Evolutionary conservation across 305 asterid genomes (phyloP), one percentile per base, ranked within the genome.

Genomic region (Solanum hybrid): DNA sequence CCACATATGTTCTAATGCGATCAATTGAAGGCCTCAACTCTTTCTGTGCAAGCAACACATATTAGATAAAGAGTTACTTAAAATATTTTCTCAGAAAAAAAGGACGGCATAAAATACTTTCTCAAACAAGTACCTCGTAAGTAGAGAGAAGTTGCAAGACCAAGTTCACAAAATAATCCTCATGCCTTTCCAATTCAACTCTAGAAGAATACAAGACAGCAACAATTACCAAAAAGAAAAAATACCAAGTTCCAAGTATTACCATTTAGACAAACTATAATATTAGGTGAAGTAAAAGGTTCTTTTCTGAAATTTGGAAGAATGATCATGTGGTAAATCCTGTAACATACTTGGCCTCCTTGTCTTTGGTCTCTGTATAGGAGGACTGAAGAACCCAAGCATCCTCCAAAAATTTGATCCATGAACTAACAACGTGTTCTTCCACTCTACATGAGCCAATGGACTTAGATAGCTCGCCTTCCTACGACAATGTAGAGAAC

Each of bases 391-490:
- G 97, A 82, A 94, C 93, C 99, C 99, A 96, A 29, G 99, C 94
- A 92, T 96, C 98, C 89, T 97, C 99, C 96, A 95, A 91, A 93
- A 97, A 97, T 89, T 95, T 96, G 92, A 93, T 96, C 98, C 98
- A 97, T 22, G 98, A 93, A 89, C 94, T 91, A 88, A 96, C 93
- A 90, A 96, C 95, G 88, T 93, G 92, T 67, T 93, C 97, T 93
- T 97, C 99, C 86, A 94, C 94, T 91, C 88, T 93, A 92, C 98
- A 95, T 89, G 99, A 97, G 81, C 90, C 92, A 89, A 95, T 89
- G 83, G 99, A 93, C 92, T 89, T 96, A 77, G 92, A 91, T 34
- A 97, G 95, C 91, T 97, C 99, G 34, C 95, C 98, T 92, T 97
- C 99, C 99, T 97, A 92, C 57, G 89, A 87, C 22, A 35, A 85